These are phyloP conservation scores for Ganoderma meredithae DNA, from an alignment of 1,284 basidiomycete species.

Conservation along the genomic window DNA sequence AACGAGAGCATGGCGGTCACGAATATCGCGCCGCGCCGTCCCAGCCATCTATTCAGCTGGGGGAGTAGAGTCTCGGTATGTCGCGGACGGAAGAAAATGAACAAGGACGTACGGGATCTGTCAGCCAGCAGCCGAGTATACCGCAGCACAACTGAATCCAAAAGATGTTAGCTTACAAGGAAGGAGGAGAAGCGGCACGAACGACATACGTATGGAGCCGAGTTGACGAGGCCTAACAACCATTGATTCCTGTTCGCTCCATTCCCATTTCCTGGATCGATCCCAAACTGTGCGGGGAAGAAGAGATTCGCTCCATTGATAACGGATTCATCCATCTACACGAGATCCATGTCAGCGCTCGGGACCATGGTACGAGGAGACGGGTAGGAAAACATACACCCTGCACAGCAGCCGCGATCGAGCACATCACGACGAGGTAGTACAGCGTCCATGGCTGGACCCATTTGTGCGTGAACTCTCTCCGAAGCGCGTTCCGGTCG, in stretches of 20 bases:
- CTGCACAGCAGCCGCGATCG: conserved; percentile 76
- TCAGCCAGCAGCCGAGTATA: conserved; percentile 71
- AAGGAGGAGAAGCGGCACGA: conserved; percentile 22
- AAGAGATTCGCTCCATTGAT: conserved; percentile 79
- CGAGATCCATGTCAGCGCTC: neutral
- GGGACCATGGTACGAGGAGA: neutral
- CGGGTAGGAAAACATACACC: conserved; percentile 41
- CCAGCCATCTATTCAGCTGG: conserved; percentile 66
- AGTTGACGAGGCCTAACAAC: conserved; percentile 79
- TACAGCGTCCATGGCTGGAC: conserved; percentile 63
- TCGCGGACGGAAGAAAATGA: neutral
- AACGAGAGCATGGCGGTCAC: conserved; percentile 69
- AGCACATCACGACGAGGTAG: conserved; percentile 65
- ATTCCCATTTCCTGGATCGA: conserved; percentile 32
- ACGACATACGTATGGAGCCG: conserved; percentile 68
- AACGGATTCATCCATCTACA: conserved; percentile 69
- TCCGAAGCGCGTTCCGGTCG: conserved; percentile 59
- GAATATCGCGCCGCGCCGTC: conserved; percentile 81
- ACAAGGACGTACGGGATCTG: conserved; percentile 55
- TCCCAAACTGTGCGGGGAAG: conserved; percentile 71
- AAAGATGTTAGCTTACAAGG: neutral
- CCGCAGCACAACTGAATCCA: conserved; percentile 56
- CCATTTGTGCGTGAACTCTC: conserved; percentile 73
- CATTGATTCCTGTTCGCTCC: conserved; percentile 57
- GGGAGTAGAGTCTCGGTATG: neutral